Conservation (phyloP, 2,329 filamentous ascomycete species). For the Cadophora sp. region DNA sequence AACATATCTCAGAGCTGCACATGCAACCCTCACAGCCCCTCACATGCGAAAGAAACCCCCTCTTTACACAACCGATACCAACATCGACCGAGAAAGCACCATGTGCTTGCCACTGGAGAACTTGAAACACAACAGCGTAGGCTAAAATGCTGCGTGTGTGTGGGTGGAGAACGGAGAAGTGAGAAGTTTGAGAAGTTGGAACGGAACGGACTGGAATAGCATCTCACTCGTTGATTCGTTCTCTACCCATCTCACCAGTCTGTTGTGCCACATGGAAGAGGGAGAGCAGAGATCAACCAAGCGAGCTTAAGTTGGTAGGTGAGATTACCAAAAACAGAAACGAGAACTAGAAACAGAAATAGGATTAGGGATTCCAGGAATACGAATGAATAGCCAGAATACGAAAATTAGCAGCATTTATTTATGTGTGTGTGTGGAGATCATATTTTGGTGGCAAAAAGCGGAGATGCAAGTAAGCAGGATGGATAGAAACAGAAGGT, state of each 20-base stretch:
- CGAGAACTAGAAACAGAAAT: background rate
- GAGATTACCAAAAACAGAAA: background rate
- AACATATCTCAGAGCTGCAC: background rate
- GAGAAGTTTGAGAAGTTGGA: background rate
- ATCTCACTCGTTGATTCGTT: conserved; percentile 6
- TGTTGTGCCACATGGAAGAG: background rate
- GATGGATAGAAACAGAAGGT: background rate
- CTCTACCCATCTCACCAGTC: background rate
- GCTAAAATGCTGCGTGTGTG: background rate
- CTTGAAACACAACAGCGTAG: conserved; percentile 4
- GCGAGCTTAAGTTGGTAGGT: background rate
- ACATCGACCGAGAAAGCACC: background rate
- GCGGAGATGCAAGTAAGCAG: background rate
- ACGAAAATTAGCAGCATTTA: too few relatives aligned
- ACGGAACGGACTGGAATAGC: background rate
- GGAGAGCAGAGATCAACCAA: background rate
- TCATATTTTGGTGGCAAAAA: background rate
- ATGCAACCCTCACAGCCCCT: background rate
- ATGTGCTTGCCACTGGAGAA: background rate
- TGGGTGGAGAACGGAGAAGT: background rate
- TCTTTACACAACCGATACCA: background rate
- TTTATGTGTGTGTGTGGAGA: background rate
- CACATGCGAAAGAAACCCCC: background rate
- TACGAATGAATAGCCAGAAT: background rate
- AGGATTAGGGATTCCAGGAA: background rate